These are phyloP conservation scores for Candida sakaeoensis DNA, from an alignment of 805 yeast genomes.

Conservation along the genomic window DNA sequence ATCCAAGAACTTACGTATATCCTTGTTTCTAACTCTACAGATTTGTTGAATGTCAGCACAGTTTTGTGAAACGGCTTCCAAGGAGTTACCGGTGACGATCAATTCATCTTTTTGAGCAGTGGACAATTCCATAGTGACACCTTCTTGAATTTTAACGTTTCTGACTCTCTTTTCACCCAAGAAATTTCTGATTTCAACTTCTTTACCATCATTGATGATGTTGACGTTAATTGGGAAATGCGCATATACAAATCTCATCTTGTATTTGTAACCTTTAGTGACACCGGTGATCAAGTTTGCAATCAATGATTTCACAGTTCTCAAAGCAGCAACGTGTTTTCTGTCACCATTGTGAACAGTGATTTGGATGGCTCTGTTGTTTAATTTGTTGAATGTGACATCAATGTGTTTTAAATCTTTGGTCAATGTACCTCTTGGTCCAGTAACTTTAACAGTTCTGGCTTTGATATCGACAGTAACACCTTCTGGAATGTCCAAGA, in stretches of 20 bases:
- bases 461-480: constrained; percentile 89
- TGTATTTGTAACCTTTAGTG: constrained; percentile 98
- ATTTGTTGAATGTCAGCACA: constrained; percentile 98
- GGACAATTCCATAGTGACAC: constrained; percentile 83
- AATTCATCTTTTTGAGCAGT: constrained; percentile 91
- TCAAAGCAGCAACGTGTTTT: constrained; percentile 99
- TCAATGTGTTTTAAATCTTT: constrained; percentile 93
- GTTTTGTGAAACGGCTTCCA: constrained; percentile 95
- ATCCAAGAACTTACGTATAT: constrained; percentile 99
- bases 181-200: constrained; percentile 97
- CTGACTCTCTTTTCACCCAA: constrained; percentile 99
- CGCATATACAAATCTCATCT: constrained; percentile 99
- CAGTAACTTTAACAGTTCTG: constrained; percentile 84
- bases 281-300: constrained; percentile 97
- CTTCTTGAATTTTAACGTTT: constrained; percentile 79
- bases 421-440: constrained; percentile 94
- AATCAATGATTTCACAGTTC: constrained; percentile 96
- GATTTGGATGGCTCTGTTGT: constrained; percentile 72
- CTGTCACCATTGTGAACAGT: constrained; percentile 98
- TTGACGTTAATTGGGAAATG: constrained; percentile 99
- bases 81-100: constrained; percentile 88
- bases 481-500: constrained; percentile 84
- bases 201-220: constrained; percentile 76
- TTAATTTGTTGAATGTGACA: constrained; percentile 83
- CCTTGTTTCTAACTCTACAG: constrained; percentile 99